These are phyloP conservation scores for Jamesozyma piceae DNA, from an alignment of 805 yeast species.

Conservation along the genomic window DNA sequence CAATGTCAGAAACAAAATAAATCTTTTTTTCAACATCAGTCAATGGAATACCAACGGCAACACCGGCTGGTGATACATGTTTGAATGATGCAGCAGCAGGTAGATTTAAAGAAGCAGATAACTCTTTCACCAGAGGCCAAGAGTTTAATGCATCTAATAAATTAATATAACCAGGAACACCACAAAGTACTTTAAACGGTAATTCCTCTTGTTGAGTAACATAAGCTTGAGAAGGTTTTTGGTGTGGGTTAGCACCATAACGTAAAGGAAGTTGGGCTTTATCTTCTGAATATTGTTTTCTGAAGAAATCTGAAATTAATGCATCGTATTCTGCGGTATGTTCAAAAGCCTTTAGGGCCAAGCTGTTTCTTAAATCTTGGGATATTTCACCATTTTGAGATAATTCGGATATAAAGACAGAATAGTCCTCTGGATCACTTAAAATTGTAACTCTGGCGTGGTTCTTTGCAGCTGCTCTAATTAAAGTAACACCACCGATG, in stretches of 20 bases:
- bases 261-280: slow-evolving; percentile 84
- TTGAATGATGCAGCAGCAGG: slow-evolving; percentile 99
- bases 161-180: slow-evolving; percentile 97
- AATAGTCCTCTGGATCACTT: slow-evolving; percentile 90
- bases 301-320: slow-evolving; percentile 91
- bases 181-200: slow-evolving; percentile 88
- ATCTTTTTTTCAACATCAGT: slow-evolving; percentile 86
- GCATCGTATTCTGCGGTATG: slow-evolving; percentile 97
- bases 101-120: slow-evolving; percentile 83
- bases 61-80: slow-evolving; percentile 99
- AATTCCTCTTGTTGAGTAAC: slow-evolving; percentile 75
- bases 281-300: slow-evolving; percentile 92
- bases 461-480: slow-evolving; percentile 98
- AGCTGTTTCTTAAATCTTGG: slow-evolving; percentile 61
- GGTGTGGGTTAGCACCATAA: slow-evolving; percentile 99
- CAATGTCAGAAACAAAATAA: slow-evolving; percentile 90
- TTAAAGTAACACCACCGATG: slow-evolving; percentile 93
- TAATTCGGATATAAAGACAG: slow-evolving; percentile 76
- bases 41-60: slow-evolving; percentile 92
- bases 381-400: slow-evolving; percentile 59
- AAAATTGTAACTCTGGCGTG: slow-evolving; percentile 92
- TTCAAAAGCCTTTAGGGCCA: slow-evolving; percentile 95
- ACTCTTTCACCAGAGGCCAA: slow-evolving; percentile 97
- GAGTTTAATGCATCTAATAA: slow-evolving; percentile 93
- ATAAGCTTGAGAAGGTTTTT: slow-evolving; percentile 97